Evolutionary conservation across 2,329 filamentous ascomycete genomes (phyloP).

Genomic region (Sphaceloma murrayae): DNA sequence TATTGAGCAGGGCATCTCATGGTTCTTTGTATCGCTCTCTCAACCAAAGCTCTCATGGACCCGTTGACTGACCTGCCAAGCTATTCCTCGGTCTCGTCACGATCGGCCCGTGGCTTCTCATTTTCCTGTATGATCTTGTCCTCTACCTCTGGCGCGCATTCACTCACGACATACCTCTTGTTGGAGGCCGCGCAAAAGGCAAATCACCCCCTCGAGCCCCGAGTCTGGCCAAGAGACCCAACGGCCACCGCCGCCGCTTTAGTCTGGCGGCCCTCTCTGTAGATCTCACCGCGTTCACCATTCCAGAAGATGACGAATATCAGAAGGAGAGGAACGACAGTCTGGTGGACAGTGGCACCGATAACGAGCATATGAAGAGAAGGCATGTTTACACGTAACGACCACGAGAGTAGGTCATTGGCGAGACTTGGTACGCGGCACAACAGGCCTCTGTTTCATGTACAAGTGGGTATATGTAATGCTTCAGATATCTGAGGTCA

Average conservation of each 20-base stretch:
- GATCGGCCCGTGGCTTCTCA: slow-evolving; percentile 52
- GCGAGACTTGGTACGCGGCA: background rate
- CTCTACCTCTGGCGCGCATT: slow-evolving; percentile 52
- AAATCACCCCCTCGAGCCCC: slow-evolving; percentile 52
- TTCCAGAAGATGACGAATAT: slow-evolving; percentile 10
- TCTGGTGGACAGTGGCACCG: slow-evolving; percentile 7
- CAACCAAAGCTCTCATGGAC: too few species aligned
- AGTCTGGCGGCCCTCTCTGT: slow-evolving; percentile 23
- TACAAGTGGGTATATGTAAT: too few species aligned
- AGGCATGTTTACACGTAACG: slow-evolving; percentile 1
- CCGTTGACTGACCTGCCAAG: slow-evolving; percentile 33
- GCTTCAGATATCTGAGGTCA: too few species aligned
- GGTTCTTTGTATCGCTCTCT: slow-evolving; percentile 48
- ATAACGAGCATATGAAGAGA: slow-evolving; percentile 6
- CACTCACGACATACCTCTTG: slow-evolving; percentile 49
- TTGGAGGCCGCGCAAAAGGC: slow-evolving; percentile 53
- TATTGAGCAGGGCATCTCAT: slow-evolving; percentile 53
- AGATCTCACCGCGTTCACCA: slow-evolving; percentile 8
- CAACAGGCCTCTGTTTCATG: too few species aligned
- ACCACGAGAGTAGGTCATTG: slow-evolving; percentile 5
- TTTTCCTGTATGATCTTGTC: slow-evolving; percentile 54
- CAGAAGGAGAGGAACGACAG: slow-evolving; percentile 10
- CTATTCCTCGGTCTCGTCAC: slow-evolving; percentile 50
- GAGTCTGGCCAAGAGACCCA: slow-evolving; percentile 49
- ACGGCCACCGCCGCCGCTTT: slow-evolving; percentile 38